A percentile compares a stretch with the other conserved stretches of the same genome.
phyloP scores from a whole-genome alignment of 2,329 filamentous ascomycete genomes.

The Diaporthe australafricana region DNA sequence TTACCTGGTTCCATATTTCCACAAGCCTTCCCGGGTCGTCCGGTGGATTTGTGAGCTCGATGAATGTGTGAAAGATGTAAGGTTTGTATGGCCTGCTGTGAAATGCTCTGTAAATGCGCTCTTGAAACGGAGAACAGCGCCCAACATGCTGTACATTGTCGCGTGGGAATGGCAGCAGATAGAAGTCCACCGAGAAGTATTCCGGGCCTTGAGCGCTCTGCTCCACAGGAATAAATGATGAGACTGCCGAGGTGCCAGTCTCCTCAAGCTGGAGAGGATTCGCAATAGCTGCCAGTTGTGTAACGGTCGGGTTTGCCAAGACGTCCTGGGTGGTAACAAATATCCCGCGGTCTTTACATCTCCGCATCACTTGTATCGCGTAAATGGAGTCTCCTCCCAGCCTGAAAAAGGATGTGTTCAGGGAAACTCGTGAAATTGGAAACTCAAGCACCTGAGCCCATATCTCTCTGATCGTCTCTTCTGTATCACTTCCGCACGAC shows the following conservation, averaged over 20 bases:
- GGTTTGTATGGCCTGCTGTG: neutral
- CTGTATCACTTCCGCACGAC: neutral
- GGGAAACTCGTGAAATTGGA: neutral
- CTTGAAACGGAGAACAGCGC: neutral
- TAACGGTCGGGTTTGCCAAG: neutral
- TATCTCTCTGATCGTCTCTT: slow-evolving; percentile 49
- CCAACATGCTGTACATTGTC: neutral
- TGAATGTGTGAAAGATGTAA: neutral
- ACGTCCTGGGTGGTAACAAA: neutral
- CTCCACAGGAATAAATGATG: neutral
- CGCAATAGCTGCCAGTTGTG: neutral
- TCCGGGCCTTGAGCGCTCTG: too few species aligned
- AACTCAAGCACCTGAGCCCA: neutral
- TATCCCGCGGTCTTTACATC: neutral
- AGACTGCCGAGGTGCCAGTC: neutral
- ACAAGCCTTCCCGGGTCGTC: neutral
- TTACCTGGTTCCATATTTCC: neutral
- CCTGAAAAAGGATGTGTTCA: slow-evolving; percentile 69
- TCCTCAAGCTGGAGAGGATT: neutral
- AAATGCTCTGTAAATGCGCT: neutral
- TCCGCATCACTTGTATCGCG: slow-evolving; percentile 54
- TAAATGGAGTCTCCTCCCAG: slow-evolving; percentile 70
- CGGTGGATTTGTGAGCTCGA: neutral
- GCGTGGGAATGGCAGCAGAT: neutral
- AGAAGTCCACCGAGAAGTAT: neutral